Evolutionary conservation across 2,329 filamentous ascomycete genomes (phyloP).

Genomic region (Colletotrichum trifolii): DNA sequence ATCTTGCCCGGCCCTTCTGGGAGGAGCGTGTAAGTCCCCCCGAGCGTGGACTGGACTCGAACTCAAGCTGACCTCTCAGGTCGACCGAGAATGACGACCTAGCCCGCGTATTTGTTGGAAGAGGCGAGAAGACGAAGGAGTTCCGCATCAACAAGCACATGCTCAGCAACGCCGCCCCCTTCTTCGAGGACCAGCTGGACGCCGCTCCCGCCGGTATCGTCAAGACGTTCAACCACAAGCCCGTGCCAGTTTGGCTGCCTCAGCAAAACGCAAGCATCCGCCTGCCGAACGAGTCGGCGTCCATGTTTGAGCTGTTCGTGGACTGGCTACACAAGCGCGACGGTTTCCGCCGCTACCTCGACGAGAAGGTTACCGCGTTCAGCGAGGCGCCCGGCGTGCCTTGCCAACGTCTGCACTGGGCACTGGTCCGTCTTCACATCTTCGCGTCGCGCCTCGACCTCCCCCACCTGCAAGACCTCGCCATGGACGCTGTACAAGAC

Average conservation of each 20-base stretch:
- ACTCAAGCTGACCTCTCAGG: constrained; percentile 15
- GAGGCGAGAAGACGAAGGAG: constrained; percentile 47
- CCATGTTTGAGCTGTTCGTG: constrained; percentile 65
- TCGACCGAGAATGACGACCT: constrained; percentile 34
- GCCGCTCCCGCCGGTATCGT: constrained; percentile 42
- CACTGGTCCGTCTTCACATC: constrained; percentile 66
- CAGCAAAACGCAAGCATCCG: constrained; percentile 42
- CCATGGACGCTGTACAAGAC: constrained; percentile 70
- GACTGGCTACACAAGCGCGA: constrained; percentile 60
- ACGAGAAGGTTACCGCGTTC: constrained; percentile 49
- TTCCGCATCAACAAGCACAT: constrained; percentile 58
- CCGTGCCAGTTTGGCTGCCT: constrained; percentile 50
- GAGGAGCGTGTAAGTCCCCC: constrained; percentile 29
- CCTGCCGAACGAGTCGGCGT: constrained; percentile 58
- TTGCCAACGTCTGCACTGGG: constrained; percentile 58
- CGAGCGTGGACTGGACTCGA: neutral
- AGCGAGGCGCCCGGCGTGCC: constrained; percentile 37
- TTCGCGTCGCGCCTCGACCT: constrained; percentile 65
- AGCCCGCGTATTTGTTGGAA: constrained; percentile 54
- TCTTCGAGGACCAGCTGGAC: constrained; percentile 60
- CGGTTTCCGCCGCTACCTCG: constrained; percentile 56
- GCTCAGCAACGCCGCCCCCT: constrained; percentile 58
- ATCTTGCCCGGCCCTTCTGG: constrained; percentile 27
- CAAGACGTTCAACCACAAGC: constrained; percentile 38
- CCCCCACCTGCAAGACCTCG: constrained; percentile 63